phyloP scores from a whole-genome alignment of 495 filamentous ascomycete species.

The Xylona heveae region DNA sequence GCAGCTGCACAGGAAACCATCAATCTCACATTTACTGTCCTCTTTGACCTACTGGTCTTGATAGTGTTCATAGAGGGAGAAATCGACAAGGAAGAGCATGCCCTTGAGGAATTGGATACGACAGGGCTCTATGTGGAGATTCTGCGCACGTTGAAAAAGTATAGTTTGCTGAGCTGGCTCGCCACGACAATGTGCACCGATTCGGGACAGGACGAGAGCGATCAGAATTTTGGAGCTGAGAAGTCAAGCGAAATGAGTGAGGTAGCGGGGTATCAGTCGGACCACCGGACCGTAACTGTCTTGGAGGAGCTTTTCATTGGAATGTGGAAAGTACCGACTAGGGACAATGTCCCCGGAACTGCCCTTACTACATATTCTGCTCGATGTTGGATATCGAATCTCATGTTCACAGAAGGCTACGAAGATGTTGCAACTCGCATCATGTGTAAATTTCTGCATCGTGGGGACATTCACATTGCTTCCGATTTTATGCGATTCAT shows the following conservation, averaged over 20 bases:
- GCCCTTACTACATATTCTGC: too few relatives aligned
- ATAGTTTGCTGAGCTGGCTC: slow-evolving; percentile 68
- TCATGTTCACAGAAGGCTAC: too few relatives aligned
- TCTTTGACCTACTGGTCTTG: slow-evolving; percentile 66
- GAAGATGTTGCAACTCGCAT: too few relatives aligned
- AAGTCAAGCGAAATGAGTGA: not conserved
- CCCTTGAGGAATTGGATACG: slow-evolving; percentile 42
- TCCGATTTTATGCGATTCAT: slow-evolving; percentile 53
- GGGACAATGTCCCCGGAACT: too few relatives aligned
- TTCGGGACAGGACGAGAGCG: slow-evolving; percentile 4
- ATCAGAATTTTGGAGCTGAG: not conserved
- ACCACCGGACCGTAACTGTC: too few relatives aligned
- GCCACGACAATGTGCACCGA: slow-evolving; percentile 28
- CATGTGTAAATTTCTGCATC: slow-evolving; percentile 49
- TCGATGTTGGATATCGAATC: too few relatives aligned
- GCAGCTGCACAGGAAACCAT: slow-evolving; percentile 62
- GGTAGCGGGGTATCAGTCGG: too few relatives aligned
- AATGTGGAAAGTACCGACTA: too few relatives aligned
- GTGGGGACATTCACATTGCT: slow-evolving; percentile 49
- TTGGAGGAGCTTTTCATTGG: too few relatives aligned
- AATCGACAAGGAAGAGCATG: slow-evolving; percentile 37
- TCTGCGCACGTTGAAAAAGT: slow-evolving; percentile 42
- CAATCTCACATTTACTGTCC: slow-evolving; percentile 39
- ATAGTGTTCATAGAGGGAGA: slow-evolving; percentile 67
- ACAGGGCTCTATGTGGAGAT: slow-evolving; percentile 44